These are phyloP conservation scores for Trichoderma koningii DNA, from an alignment of 2,329 filamentous ascomycete genomes.

Conservation along the genomic window DNA sequence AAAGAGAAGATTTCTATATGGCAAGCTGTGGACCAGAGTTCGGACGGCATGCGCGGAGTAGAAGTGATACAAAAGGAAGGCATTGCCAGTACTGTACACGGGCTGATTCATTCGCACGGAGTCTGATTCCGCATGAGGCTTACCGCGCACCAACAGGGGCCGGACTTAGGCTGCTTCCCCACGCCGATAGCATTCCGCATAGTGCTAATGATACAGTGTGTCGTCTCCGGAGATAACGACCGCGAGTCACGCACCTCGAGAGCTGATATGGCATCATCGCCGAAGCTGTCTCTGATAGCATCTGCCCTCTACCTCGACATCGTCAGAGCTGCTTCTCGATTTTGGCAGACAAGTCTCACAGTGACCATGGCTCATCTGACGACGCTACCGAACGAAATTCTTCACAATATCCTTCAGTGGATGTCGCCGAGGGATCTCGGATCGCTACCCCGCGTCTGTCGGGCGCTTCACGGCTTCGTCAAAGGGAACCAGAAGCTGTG, in stretches of 20 bases:
- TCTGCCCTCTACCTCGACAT: background rate
- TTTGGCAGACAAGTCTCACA: background rate
- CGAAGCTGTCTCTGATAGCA: constrained; percentile 2
- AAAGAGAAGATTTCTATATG: background rate
- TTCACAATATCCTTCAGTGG: constrained; percentile 61
- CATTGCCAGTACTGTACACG: constrained; percentile 5
- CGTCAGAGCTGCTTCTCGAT: background rate
- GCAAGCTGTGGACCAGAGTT: background rate
- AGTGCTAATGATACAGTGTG: constrained; percentile 1
- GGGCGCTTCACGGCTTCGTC: constrained; percentile 55
- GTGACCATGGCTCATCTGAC: constrained; percentile 30
- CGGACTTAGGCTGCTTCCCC: background rate
- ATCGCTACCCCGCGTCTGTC: constrained; percentile 54
- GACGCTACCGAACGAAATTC: constrained; percentile 61
- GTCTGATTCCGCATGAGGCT: background rate
- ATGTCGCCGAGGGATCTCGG: constrained; percentile 60
- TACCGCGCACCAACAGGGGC: background rate
- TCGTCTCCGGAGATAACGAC: constrained; percentile 8
- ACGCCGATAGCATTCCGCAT: background rate
- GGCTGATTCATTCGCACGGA: background rate
- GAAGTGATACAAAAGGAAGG: background rate
- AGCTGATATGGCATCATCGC: constrained; percentile 22
- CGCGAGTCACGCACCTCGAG: background rate
- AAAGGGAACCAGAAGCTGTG: constrained; percentile 60
- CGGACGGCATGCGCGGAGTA: background rate